Evolutionary conservation across 139 green algal species (phyloP), one percentile per base, ranked within the genome.

Genomic region (Desmodesmus armatus): DNA sequence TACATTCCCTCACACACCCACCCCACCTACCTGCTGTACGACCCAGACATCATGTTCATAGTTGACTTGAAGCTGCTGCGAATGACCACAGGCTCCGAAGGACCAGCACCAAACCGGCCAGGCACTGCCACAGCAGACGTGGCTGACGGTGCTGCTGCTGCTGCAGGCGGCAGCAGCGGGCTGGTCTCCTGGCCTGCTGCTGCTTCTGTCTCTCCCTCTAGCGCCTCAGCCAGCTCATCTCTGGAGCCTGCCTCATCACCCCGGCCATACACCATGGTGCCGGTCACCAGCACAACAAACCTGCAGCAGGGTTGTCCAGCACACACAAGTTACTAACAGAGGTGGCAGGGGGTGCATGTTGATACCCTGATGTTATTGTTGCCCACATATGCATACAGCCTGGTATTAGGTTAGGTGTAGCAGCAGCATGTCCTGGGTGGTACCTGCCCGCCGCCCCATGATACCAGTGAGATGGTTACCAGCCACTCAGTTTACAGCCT

Each of bases 271-370:
- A 93, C 87, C 7, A 93, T 47, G 0, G 88, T 95, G 43, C 91
- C 91, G 15, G 66, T 35, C 5, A 94, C 91, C 29, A 94, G 83
- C 60, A 94, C 88, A 35, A 86, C 70, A 76, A 94, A 94, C 3
- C 90, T 86, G 80, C 66, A 27, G 31, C 58, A 67, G 58, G 21
- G 21, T 19, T 19, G 51, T 27, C 17, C 51, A 62, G 51, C 51
- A 17, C 1, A 62, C 21, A 62, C n/a, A n/a, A n/a, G n/a, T n/a
- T n/a, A n/a, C n/a, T n/a, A n/a, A n/a, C n/a, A n/a, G n/a, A n/a
- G n/a, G n/a, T n/a, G n/a, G n/a, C n/a, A n/a, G n/a, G n/a, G n/a
- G n/a, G n/a, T n/a, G n/a, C n/a, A n/a, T n/a, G n/a, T n/a, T n/a
- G n/a, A n/a, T n/a, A n/a, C n/a, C n/a, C n/a, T n/a, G n/a, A n/a